phyloP scores from a whole-genome alignment of 1,284 basidiomycete genomes.

The Irpex rosettiformis region DNA sequence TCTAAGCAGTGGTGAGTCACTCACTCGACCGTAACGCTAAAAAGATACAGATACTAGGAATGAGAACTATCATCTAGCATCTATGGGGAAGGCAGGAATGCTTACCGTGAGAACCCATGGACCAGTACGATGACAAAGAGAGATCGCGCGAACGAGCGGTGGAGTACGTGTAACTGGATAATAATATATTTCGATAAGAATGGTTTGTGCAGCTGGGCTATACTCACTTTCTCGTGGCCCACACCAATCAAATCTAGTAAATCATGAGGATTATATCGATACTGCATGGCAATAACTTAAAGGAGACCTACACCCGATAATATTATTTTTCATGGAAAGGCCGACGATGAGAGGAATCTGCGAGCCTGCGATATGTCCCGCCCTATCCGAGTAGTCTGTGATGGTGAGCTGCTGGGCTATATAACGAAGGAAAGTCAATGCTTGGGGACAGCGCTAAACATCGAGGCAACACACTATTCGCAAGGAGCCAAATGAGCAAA shows the following conservation, averaged over 20 bases:
- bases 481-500: slow-evolving; percentile 26
- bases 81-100: not conserved
- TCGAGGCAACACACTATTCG: slow-evolving; percentile 21
- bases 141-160: slow-evolving; percentile 6
- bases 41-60: not conserved
- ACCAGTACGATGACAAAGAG: slow-evolving; percentile 6
- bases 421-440: slow-evolving; percentile 1
- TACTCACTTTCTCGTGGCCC: slow-evolving; percentile 34
- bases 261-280: too few species aligned
- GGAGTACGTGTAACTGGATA: slow-evolving; percentile 3
- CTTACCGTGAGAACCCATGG: slow-evolving; percentile 6
- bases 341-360: slow-evolving; percentile 39
- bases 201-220: not conserved
- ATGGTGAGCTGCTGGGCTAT: slow-evolving; percentile 19
- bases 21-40: slow-evolving; percentile 5
- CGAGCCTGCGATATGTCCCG: slow-evolving; percentile 32
- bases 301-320: slow-evolving; percentile 33
- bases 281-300: too few species aligned
- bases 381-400: slow-evolving; percentile 26
- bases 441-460: not conserved
- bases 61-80: too few species aligned
- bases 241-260: slow-evolving; percentile 36
- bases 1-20: not conserved
- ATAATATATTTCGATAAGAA: not conserved
- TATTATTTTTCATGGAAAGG: slow-evolving; percentile 38